Percentiles rank a stretch among this genome's conserved stretches.
Evolutionary conservation across 352 stramenopile genomes (phyloP).

Genomic region (Pythium graminicola): DNA sequence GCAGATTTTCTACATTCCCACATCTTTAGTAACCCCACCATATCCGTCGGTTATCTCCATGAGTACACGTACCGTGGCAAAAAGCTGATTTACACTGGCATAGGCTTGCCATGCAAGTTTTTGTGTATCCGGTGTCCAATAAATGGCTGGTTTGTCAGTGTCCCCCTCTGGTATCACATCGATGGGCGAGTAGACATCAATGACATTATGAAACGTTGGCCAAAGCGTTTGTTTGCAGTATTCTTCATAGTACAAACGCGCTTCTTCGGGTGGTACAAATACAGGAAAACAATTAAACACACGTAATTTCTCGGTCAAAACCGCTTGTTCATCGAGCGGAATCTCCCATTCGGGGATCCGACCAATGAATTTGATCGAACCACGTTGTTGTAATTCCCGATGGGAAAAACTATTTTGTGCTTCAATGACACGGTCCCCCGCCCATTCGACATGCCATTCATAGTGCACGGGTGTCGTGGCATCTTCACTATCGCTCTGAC

Average conservation of each 20-base stretch:
- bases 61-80: conserved; percentile 27
- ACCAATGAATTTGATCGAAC: conserved; percentile 69
- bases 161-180: conserved; percentile 34
- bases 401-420: conserved; percentile 70
- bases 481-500: neutral
- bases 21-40: too few relatives aligned
- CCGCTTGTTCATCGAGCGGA: conserved; percentile 41
- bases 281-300: conserved; percentile 94
- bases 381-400: conserved; percentile 54
- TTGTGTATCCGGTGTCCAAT: conserved; percentile 73
- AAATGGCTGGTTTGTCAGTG: conserved; percentile 21
- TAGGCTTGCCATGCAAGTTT: conserved; percentile 76
- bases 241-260: conserved; percentile 82
- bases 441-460: conserved; percentile 61
- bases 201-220: conserved; percentile 96
- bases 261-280: conserved; percentile 88
- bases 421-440: conserved; percentile 66
- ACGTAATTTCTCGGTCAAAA: conserved; percentile 70
- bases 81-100: conserved; percentile 61
- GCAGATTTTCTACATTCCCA: conserved; percentile 37
- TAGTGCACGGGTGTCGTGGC: neutral
- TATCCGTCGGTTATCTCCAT: too few relatives aligned
- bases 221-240: conserved; percentile 98
- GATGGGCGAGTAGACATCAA: conserved; percentile 91
- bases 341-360: conserved; percentile 50